A percentile compares a stretch with the other conserved stretches of the same genome.
These are phyloP conservation scores for Aspergillus piperis DNA, from an alignment of 2,329 filamentous ascomycete species.

Conservation along the genomic window DNA sequence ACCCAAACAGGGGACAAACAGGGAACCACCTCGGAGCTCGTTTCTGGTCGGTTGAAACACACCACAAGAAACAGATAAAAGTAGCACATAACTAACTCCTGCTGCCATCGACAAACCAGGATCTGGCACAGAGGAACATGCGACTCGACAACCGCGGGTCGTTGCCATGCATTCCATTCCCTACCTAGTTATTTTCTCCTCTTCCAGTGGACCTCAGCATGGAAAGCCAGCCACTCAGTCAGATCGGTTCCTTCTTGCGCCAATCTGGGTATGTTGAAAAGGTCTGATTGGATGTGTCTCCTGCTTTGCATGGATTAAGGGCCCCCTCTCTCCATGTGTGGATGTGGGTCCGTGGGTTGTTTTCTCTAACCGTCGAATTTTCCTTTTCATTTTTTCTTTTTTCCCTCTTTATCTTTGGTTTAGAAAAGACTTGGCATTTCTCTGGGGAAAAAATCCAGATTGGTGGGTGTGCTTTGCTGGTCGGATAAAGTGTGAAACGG, in stretches of 20 bases:
- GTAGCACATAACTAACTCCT: neutral
- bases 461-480: neutral
- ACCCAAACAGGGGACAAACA: neutral
- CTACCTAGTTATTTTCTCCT: neutral
- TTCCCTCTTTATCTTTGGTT: neutral
- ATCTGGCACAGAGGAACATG: neutral
- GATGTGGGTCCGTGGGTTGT: neutral
- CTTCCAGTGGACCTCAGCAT: neutral
- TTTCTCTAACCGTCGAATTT: neutral
- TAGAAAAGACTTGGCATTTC: too few relatives aligned
- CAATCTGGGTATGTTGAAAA: neutral
- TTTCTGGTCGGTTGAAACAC: neutral
- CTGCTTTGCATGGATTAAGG: neutral
- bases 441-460: neutral
- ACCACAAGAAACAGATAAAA: neutral
- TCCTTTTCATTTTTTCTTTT: neutral
- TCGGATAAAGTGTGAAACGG: neutral
- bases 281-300: neutral
- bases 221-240: neutral
- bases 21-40: neutral
- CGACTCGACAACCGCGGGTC: neutral
- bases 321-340: neutral
- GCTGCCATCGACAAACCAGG: neutral
- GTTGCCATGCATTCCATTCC: neutral
- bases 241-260: neutral